These are phyloP conservation scores for Scenedesmus sp. DNA, from an alignment of 163 green algal genomes.

Conservation along the genomic window DNA sequence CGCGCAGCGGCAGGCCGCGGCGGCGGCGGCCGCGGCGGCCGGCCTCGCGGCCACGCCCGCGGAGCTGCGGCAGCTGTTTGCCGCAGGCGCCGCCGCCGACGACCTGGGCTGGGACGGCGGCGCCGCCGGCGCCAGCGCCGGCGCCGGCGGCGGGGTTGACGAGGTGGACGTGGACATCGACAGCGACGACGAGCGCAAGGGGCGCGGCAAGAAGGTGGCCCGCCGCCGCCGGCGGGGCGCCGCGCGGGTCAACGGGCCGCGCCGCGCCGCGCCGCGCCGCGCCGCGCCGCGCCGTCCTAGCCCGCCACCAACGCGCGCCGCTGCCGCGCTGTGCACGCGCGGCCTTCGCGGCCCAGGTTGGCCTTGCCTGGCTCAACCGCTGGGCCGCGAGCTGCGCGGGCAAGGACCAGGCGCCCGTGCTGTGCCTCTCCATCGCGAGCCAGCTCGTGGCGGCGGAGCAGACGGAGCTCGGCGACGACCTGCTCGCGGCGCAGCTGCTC, in stretches of 20 bases:
- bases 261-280: neutral
- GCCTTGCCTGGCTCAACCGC: slow-evolving; percentile 61
- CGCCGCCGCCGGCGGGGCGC: no score
- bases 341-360: slow-evolving; percentile 48
- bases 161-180: slow-evolving; percentile 45
- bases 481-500: slow-evolving; percentile 71
- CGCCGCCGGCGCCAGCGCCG: neutral
- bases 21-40: neutral
- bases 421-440: slow-evolving; percentile 53
- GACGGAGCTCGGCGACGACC: slow-evolving; percentile 47
- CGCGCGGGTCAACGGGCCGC: no score
- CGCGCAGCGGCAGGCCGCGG: neutral
- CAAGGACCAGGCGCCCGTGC: slow-evolving; percentile 42
- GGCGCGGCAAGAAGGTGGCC: slow-evolving; percentile 39
- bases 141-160: neutral
- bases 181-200: slow-evolving; percentile 43
- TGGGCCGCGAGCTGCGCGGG: slow-evolving; percentile 51
- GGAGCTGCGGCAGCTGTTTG: slow-evolving; percentile 37
- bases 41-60: slow-evolving; percentile 7
- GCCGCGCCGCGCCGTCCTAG: neutral
- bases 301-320: neutral
- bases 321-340: neutral
- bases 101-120: slow-evolving; percentile 7
- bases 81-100: slow-evolving; percentile 9
- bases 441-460: slow-evolving; percentile 51